These are phyloP conservation scores for Solanum pennellii DNA, from an alignment of 257 asterid genomes.

Conservation along the genomic window DNA sequence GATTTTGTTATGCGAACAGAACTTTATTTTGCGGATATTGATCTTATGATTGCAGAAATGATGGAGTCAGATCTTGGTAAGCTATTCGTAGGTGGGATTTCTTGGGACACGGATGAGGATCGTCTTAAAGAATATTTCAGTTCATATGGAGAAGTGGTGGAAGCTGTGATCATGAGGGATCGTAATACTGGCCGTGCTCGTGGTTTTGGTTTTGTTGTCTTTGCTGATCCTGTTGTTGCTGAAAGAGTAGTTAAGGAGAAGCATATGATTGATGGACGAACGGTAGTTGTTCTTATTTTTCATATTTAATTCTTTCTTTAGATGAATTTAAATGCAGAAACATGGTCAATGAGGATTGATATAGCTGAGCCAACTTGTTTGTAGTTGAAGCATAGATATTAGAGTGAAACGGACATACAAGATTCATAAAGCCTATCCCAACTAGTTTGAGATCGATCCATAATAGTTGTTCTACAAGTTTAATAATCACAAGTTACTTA, in stretches of 20 bases:
- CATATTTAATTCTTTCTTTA: not conserved
- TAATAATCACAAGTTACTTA: not conserved
- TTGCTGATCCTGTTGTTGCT: conserved; percentile 59
- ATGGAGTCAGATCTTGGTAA: conserved; percentile 83
- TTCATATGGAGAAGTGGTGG: conserved; percentile 60
- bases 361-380: not conserved
- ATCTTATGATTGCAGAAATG: conserved; percentile 31
- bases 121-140: conserved; percentile 62
- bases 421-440: not conserved
- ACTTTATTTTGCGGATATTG: not conserved
- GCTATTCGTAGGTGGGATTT: conserved; percentile 85
- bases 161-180: conserved; percentile 85
- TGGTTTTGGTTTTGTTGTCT: conserved; percentile 78
- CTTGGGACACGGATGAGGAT: conserved; percentile 93
- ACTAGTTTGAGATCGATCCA: not conserved
- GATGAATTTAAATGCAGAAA: not conserved
- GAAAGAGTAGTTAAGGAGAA: conserved; percentile 74
- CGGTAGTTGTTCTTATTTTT: conserved; percentile 28
- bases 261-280: conserved; percentile 68
- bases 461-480: not conserved
- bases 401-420: not conserved
- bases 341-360: not conserved
- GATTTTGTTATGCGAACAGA: not conserved
- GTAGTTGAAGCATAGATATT: not conserved
- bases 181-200: conserved; percentile 80